phyloP scores from a whole-genome alignment of 2,329 filamentous ascomycete species.

The Fonsecaea pedrosoi region DNA sequence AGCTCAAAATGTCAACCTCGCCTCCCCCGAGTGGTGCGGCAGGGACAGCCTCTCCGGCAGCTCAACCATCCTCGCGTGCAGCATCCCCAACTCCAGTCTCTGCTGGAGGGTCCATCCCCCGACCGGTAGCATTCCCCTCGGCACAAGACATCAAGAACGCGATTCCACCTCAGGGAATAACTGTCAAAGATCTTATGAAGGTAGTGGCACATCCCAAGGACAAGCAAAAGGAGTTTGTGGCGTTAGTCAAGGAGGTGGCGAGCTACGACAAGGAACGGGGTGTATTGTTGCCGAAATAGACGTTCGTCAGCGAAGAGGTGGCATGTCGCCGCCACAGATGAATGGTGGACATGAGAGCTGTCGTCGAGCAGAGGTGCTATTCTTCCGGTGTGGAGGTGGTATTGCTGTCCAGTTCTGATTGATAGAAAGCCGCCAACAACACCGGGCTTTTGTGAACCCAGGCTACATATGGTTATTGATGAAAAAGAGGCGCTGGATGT shows the following conservation, averaged over 20 bases:
- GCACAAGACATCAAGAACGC: constrained; percentile 55
- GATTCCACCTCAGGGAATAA: constrained; percentile 55
- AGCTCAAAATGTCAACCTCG: constrained; percentile 39
- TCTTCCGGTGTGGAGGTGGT: background rate
- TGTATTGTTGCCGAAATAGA: constrained; percentile 32
- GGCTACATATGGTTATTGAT: background rate
- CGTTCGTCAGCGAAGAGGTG: background rate
- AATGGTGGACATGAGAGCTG: background rate
- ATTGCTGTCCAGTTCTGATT: background rate
- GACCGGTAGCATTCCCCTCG: constrained; percentile 48
- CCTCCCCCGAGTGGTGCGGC: constrained; percentile 37
- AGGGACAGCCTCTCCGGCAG: constrained; percentile 25
- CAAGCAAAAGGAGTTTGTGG: constrained; percentile 28
- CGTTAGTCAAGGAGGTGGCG: constrained; percentile 31
- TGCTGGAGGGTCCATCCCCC: constrained; percentile 12
- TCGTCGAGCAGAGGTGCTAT: background rate
- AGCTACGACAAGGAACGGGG: constrained; percentile 32
- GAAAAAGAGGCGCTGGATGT: background rate
- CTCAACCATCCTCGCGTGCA: constrained; percentile 62
- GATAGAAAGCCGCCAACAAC: background rate
- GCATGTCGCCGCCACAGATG: background rate
- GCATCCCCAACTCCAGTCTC: constrained; percentile 61
- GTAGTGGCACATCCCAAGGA: constrained; percentile 32
- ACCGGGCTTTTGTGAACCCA: background rate
- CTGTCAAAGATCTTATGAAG: constrained; percentile 52